Evolutionary conservation across 257 asterid genomes (phyloP).

Genomic region (Solanum pimpinellifolium): DNA sequence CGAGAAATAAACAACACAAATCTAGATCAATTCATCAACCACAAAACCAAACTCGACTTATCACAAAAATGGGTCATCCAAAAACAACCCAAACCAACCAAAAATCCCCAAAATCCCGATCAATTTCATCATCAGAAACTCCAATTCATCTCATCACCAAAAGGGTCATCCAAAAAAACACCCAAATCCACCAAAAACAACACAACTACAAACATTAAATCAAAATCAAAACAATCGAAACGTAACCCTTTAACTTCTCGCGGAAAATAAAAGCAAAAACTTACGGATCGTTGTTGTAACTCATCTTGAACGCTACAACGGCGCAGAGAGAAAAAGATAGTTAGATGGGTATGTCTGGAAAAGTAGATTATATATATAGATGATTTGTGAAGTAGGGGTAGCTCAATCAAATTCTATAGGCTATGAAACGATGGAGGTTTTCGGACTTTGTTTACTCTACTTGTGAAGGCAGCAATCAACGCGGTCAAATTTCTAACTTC

Average conservation of each 20-base stretch:
- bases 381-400: background rate
- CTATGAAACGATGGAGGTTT: background rate
- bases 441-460: background rate
- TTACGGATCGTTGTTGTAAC: constrained; percentile 63
- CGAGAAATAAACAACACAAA: background rate
- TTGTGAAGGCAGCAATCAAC: background rate
- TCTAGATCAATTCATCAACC: background rate
- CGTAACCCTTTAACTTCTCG: constrained; percentile 5
- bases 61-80: background rate
- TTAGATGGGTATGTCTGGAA: background rate
- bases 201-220: background rate
- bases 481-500: background rate
- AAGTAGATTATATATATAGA: background rate
- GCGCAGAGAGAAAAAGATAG: background rate
- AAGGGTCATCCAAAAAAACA: background rate
- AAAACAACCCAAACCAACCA: background rate
- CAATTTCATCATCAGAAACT: background rate
- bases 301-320: constrained; percentile 19
- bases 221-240: background rate
- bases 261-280: background rate
- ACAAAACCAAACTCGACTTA: background rate
- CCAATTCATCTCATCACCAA: background rate
- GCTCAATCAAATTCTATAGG: background rate
- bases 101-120: background rate
- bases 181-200: background rate